These are phyloP conservation scores for Trichosporon sp. DNA, from an alignment of 1,284 basidiomycete genomes.

Conservation along the genomic window DNA sequence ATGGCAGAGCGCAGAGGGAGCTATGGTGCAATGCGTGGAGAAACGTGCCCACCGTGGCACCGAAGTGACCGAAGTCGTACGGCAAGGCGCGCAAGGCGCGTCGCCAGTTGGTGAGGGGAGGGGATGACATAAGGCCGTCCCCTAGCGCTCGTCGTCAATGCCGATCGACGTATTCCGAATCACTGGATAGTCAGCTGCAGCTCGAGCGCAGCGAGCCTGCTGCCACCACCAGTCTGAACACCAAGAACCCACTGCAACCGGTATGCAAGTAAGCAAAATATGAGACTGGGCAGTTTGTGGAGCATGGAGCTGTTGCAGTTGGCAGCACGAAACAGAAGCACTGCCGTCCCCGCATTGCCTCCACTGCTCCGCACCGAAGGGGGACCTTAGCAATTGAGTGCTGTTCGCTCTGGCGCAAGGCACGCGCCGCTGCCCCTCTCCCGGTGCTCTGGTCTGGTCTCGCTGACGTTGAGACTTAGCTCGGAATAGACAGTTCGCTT, in stretches of 20 bases:
- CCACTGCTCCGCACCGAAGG: too few species aligned
- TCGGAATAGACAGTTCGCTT: too few species aligned
- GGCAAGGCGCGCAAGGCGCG: not conserved
- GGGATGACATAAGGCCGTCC: not conserved
- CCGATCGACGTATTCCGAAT: slow-evolving; percentile 13
- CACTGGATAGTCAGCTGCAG: not conserved
- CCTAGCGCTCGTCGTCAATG: not conserved
- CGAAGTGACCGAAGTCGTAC: not conserved
- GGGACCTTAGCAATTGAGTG: not conserved
- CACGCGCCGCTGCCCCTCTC: not conserved
- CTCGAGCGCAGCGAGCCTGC: not conserved
- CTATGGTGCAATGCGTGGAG: too few species aligned
- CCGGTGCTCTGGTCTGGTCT: too few species aligned
- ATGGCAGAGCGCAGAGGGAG: too few species aligned
- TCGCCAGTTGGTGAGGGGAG: too few species aligned
- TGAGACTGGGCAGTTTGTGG: too few species aligned
- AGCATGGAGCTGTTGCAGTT: not conserved
- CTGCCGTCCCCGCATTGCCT: not conserved
- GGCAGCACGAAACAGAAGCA: not conserved
- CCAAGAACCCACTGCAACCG: too few species aligned
- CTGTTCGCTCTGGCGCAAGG: not conserved
- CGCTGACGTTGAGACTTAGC: too few species aligned
- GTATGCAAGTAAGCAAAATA: too few species aligned
- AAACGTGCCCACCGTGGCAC: too few species aligned
- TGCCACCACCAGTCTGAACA: not conserved